Evolutionary conservation across 139 green algal genomes (phyloP).

Genomic region (Tetraselmis striata): DNA sequence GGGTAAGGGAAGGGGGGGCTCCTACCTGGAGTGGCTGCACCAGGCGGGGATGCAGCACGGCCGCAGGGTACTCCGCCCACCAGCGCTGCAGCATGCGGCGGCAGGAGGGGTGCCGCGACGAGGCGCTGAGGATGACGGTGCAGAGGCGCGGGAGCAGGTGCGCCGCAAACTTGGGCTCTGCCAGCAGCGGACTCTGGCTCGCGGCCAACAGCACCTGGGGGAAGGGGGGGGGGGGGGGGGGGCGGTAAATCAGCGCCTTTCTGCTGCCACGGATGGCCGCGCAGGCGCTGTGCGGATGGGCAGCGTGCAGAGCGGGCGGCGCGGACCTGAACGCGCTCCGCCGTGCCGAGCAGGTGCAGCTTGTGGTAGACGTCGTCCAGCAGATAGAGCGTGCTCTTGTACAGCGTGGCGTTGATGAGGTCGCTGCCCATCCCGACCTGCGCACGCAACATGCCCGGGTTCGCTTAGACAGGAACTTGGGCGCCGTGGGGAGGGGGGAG

Average conservation of each 20-base stretch:
- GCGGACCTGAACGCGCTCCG: slow-evolving; percentile 52
- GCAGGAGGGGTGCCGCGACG: not conserved
- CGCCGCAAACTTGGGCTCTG: slow-evolving; percentile 49
- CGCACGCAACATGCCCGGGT: too few relatives aligned
- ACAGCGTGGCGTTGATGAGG: slow-evolving; percentile 34
- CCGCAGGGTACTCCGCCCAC: slow-evolving; percentile 73
- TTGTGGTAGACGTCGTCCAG: slow-evolving; percentile 65
- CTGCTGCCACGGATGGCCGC: too few relatives aligned
- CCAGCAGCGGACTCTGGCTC: slow-evolving; percentile 67
- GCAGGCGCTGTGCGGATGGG: too few relatives aligned
- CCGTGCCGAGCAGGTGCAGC: slow-evolving; percentile 58
- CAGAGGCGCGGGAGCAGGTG: slow-evolving; percentile 70
- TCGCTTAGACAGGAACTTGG: too few relatives aligned
- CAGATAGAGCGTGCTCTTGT: slow-evolving; percentile 46
- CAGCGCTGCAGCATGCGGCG: slow-evolving; percentile 27
- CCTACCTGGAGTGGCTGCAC: slow-evolving; percentile 57
- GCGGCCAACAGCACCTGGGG: slow-evolving; percentile 72
- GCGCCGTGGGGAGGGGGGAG: too few relatives aligned
- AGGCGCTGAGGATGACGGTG: slow-evolving; percentile 53
- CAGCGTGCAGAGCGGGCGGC: too few relatives aligned
- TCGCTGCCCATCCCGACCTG: slow-evolving; percentile 17
- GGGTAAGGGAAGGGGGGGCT: not conserved
- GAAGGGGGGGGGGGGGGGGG: too few relatives aligned
- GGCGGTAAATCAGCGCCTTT: too few relatives aligned
- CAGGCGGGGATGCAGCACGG: slow-evolving; percentile 56